Evolutionary conservation across 2,329 filamentous ascomycete genomes (phyloP).

Genomic region (Colletotrichum brevisporum): DNA sequence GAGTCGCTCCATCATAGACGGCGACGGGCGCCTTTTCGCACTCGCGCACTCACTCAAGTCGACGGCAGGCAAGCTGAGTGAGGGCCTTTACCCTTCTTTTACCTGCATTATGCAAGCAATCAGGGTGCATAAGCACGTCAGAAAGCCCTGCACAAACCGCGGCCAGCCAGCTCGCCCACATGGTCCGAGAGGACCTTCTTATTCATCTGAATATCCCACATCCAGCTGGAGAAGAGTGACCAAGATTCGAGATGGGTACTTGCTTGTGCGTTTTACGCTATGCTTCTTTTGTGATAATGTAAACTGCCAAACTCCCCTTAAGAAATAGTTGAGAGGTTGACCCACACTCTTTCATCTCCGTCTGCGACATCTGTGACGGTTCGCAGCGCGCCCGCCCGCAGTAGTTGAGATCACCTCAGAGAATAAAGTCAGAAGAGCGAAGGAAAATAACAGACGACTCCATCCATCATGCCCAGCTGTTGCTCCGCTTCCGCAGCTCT

Average conservation of each 20-base stretch:
- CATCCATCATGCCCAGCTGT: slow-evolving; percentile 5
- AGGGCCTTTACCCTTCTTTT: neutral
- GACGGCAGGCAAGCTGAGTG: neutral
- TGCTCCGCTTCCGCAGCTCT: slow-evolving; percentile 9
- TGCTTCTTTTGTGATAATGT: slow-evolving; percentile 23
- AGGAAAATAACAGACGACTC: neutral
- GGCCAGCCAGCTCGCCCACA: neutral
- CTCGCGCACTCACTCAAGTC: neutral
- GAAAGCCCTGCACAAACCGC: neutral
- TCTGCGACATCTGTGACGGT: too few species aligned
- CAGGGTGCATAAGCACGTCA: slow-evolving; percentile 22
- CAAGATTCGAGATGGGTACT: neutral
- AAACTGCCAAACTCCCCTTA: slow-evolving; percentile 1
- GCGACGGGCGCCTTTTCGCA: neutral
- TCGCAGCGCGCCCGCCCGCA: neutral
- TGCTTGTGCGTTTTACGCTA: slow-evolving; percentile 13
- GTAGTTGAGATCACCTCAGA: neutral
- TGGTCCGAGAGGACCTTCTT: neutral
- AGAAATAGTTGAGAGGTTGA: neutral
- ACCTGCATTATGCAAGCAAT: slow-evolving; percentile 17
- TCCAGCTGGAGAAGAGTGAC: neutral
- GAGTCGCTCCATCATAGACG: slow-evolving; percentile 25
- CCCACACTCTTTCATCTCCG: neutral
- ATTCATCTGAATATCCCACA: neutral
- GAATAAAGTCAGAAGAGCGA: neutral